phyloP scores from a whole-genome alignment of 2,329 filamentous ascomycete genomes.

The Beauveria asiatica region DNA sequence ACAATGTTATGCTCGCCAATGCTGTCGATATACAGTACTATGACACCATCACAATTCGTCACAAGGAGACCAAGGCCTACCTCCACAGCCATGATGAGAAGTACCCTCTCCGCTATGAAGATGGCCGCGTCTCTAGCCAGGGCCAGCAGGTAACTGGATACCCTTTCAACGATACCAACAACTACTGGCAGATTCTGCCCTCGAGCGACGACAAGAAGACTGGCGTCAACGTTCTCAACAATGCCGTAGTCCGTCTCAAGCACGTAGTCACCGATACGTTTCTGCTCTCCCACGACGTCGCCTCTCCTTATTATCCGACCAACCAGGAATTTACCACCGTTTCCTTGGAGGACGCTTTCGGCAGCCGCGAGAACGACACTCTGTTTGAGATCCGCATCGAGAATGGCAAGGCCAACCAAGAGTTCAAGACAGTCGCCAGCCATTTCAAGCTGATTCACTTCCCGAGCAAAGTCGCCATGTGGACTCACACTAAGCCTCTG shows the following conservation, averaged over 20 bases:
- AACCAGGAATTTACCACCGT: conserved; percentile 98
- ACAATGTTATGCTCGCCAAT: conserved; percentile 87
- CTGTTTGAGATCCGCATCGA: conserved; percentile 90
- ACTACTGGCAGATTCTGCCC: conserved; percentile 92
- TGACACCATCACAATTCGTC: conserved; percentile 76
- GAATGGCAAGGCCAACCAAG: conserved; percentile 67
- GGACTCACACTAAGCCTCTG: conserved; percentile 92
- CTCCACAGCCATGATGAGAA: conserved; percentile 85
- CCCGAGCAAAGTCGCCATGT: conserved; percentile 96
- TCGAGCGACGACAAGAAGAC: conserved; percentile 47
- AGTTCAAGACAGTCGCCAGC: conserved; percentile 83
- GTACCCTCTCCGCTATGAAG: conserved; percentile 93
- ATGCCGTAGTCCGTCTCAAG: conserved; percentile 77
- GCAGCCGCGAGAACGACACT: conserved; percentile 74
- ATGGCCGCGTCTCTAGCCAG: conserved; percentile 94
- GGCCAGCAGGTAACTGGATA: conserved; percentile 98
- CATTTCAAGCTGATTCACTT: conserved; percentile 95
- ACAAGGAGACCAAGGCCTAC: conserved; percentile 96
- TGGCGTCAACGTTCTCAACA: conserved; percentile 65
- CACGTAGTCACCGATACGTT: conserved; percentile 80
- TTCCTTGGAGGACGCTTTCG: conserved; percentile 60
- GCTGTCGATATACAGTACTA: conserved; percentile 83
- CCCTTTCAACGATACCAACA: conserved; percentile 97
- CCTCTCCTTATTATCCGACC: conserved; percentile 89
- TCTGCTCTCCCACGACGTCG: conserved; percentile 91